A percentile compares a stretch with the other conserved stretches of the same genome.
Conservation (phyloP, 768 basidiomycete genomes). For the Chalciporus chontae region DNA sequence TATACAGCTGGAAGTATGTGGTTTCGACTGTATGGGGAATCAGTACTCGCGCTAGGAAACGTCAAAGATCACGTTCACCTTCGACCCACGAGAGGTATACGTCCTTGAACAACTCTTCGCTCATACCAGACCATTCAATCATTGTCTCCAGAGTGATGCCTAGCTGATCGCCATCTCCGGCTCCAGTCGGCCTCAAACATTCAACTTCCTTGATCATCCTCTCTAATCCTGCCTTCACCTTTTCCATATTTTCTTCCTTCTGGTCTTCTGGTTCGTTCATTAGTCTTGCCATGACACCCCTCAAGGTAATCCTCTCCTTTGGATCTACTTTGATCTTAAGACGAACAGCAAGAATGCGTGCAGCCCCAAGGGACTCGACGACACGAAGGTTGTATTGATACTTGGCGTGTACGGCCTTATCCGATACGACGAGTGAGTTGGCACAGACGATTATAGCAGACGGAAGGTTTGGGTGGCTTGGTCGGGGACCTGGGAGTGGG, state of each 20-base stretch:
- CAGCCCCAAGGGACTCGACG: constrained; percentile 83
- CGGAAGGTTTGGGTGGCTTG: constrained; percentile 20
- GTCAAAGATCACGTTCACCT: constrained; percentile 41
- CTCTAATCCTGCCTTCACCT: constrained; percentile 46
- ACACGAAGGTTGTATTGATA: constrained; percentile 86
- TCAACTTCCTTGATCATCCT: constrained; percentile 47
- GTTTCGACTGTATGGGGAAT: constrained; percentile 52
- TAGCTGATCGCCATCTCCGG: constrained; percentile 38
- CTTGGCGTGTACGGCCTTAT: constrained; percentile 76
- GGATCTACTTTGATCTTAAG: constrained; percentile 44
- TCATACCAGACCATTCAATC: constrained; percentile 60
- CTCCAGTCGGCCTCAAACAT: constrained; percentile 44
- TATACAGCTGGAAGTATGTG: constrained; percentile 77
- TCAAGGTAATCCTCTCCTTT: constrained; percentile 52
- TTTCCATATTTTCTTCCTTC: constrained; percentile 39
- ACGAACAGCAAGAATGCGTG: constrained; percentile 63
- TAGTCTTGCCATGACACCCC: constrained; percentile 63
- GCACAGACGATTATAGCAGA: constrained; percentile 27
- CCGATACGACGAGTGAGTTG: constrained; percentile 69
- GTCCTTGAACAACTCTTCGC: constrained; percentile 51
- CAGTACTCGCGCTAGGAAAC: neutral
- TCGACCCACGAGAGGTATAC: constrained; percentile 79
- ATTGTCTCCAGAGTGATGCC: constrained; percentile 76
- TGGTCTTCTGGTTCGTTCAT: constrained; percentile 40
- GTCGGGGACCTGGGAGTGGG: constrained; percentile 47